These are phyloP conservation scores for Flaveria trinervia DNA, from an alignment of 129 eudicot species.

Conservation along the genomic window DNA sequence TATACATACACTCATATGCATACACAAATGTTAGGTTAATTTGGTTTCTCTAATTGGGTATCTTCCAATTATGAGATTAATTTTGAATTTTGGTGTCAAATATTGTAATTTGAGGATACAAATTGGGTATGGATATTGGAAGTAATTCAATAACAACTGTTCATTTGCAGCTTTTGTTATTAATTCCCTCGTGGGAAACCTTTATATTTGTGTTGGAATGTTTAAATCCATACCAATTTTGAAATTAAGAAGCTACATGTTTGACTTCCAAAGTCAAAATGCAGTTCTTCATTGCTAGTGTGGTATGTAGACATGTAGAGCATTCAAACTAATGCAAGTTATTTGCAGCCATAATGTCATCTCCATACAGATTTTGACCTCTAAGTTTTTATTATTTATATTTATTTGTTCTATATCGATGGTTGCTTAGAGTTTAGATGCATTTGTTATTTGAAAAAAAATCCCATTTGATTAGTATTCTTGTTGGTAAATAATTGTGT, in stretches of 20 bases:
- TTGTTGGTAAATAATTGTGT: background rate
- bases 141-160: background rate
- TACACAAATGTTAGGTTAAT: background rate
- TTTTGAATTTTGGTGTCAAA: conserved; percentile 11
- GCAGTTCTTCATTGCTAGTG: no score
- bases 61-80: conserved; percentile 6
- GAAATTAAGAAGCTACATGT: conserved; percentile 2
- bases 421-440: conserved; percentile 3
- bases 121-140: background rate
- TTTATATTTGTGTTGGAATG: background rate
- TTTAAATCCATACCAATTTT: background rate
- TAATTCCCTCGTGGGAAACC: background rate
- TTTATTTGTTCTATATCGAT: background rate
- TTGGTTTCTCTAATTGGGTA: background rate
- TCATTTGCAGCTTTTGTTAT: background rate
- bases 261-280: background rate
- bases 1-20: background rate
- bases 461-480: background rate
- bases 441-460: background rate
- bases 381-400: background rate
- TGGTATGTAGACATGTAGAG: no score
- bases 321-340: background rate
- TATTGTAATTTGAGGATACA: background rate
- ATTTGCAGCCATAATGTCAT: background rate
- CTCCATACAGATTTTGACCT: background rate